Evolutionary conservation across 768 basidiomycete genomes (phyloP), one percentile per base, ranked within the genome.

Genomic region (Tricholoma bakamatsutake): DNA sequence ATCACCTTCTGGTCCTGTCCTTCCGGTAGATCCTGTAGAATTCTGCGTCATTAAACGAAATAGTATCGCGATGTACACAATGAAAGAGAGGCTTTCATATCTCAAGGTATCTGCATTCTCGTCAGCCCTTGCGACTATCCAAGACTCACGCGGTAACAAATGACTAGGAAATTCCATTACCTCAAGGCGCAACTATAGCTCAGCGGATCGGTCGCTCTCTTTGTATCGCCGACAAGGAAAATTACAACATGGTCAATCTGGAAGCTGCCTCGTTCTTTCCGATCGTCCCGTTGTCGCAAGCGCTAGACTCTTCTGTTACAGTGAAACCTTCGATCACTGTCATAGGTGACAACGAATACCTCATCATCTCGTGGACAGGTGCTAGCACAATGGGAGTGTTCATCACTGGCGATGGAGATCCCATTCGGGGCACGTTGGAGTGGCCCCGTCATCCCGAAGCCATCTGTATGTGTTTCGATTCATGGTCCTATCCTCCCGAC

Each of bases 301-400:
- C 80, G 0, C 61, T 66, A 8, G 80, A 78, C 2, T 66, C 69
- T 2, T 66, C 69, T 2, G 57, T 69, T 2, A 63, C 69, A 64
- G 54, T 72, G 18, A 82, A 84, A 39, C 91, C 92, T 0, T 81
- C 80, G 24, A 90, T 96, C 48, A 82, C 84, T 1, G 82, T 92
- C 21, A 80, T 95, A 24, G 77, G 80, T 34, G 82, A 82, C 30
- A 82, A 80, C 60, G 94, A 97, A 68, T 97, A 94, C 61, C 78
- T 98, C 42, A 77, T 97, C 18, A 75, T 92, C 13, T 90, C 89
- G 2, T 94, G 88, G 81, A 93, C 87, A 1, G 95, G 91, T 12
- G 71, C 76, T 3, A 83, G 80, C 52, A 90, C 90, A 0, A 74
- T 98, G 39, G 95, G 95, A 0, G 73, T 98, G 9, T 98, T 98